A percentile compares a stretch with the other conserved stretches of the same genome.
Conservation (phyloP, 1,284 basidiomycete genomes). For the Athelia sp. region DNA sequence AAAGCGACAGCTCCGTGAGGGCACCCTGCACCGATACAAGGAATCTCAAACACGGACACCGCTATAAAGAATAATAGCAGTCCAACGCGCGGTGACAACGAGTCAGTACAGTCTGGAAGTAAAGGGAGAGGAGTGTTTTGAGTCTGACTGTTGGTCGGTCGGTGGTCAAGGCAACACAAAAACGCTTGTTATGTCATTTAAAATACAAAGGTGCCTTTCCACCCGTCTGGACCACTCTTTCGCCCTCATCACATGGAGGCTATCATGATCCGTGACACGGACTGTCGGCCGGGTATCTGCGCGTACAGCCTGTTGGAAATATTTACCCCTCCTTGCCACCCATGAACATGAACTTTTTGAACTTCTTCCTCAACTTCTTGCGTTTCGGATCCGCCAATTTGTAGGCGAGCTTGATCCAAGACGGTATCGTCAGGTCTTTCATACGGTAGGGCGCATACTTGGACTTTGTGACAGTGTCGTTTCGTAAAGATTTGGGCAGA, state of each 20-base stretch:
- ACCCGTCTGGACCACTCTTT: not conserved
- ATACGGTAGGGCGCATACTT: conserved; percentile 69
- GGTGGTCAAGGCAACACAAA: conserved; percentile 67
- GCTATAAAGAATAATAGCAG: too few species aligned
- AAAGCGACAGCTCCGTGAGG: too few species aligned
- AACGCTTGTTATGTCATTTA: conserved; percentile 1
- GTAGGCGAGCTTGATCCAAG: conserved; percentile 72
- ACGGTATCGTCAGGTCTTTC: conserved; percentile 72
- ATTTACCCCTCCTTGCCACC: conserved; percentile 32
- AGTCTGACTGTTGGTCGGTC: conserved; percentile 24
- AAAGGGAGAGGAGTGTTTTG: conserved; percentile 5
- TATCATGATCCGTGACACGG: not conserved
- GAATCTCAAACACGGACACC: too few species aligned
- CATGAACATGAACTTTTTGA: conserved; percentile 70
- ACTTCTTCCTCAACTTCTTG: conserved; percentile 61
- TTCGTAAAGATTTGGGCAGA: conserved; percentile 53
- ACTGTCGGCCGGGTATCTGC: not conserved
- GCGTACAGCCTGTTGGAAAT: conserved; percentile 3
- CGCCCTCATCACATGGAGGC: not conserved
- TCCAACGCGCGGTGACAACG: not conserved
- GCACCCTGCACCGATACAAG: too few species aligned
- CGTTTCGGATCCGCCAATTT: conserved; percentile 49
- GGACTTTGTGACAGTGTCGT: conserved; percentile 35
- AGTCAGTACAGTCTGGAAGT: not conserved
- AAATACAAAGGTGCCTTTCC: not conserved